Percentiles rank a stretch among this genome's conserved stretches.
Conservation (phyloP, 2,329 filamentous ascomycete species). For the Cercospora citrullina region DNA sequence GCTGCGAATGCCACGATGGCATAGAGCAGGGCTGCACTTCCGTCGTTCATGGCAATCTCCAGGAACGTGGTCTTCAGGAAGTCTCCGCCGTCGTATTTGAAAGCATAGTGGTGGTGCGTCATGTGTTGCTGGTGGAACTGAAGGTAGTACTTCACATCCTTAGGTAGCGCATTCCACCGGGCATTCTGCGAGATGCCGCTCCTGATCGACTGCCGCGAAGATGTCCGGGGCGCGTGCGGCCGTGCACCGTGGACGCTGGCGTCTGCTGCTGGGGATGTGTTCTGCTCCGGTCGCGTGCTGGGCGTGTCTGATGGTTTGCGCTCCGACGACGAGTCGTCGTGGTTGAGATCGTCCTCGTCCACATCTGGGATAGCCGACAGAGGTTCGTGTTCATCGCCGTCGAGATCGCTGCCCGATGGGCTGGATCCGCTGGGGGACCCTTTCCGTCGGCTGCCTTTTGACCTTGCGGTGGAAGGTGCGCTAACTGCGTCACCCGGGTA, state of each 20-base stretch:
- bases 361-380: conserved; percentile 48
- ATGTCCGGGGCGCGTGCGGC: conserved; percentile 25
- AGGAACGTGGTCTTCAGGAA: conserved; percentile 75
- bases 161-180: conserved; percentile 39
- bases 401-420: conserved; percentile 54
- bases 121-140: conserved; percentile 76
- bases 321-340: conserved; percentile 31
- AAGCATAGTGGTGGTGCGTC: conserved; percentile 77
- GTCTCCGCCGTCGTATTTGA: conserved; percentile 67
- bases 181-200: conserved; percentile 30
- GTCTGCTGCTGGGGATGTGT: conserved; percentile 56
- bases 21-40: conserved; percentile 70
- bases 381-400: conserved; percentile 43
- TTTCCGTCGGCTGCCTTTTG: conserved; percentile 48
- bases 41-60: conserved; percentile 70
- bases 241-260: conserved; percentile 27
- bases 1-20: conserved; percentile 85
- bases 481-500: conserved; percentile 72
- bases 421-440: conserved; percentile 48
- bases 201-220: conserved; percentile 27
- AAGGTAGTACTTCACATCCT: conserved; percentile 75
- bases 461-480: conserved; percentile 48
- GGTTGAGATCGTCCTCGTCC: conserved; percentile 46
- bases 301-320: conserved; percentile 44
- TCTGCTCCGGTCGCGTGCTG: conserved; percentile 43